A percentile compares a stretch with the other conserved stretches of the same genome.
These are phyloP conservation scores for Pseudoperonospora humuli DNA, from an alignment of 352 stramenopile genomes.

Conservation along the genomic window DNA sequence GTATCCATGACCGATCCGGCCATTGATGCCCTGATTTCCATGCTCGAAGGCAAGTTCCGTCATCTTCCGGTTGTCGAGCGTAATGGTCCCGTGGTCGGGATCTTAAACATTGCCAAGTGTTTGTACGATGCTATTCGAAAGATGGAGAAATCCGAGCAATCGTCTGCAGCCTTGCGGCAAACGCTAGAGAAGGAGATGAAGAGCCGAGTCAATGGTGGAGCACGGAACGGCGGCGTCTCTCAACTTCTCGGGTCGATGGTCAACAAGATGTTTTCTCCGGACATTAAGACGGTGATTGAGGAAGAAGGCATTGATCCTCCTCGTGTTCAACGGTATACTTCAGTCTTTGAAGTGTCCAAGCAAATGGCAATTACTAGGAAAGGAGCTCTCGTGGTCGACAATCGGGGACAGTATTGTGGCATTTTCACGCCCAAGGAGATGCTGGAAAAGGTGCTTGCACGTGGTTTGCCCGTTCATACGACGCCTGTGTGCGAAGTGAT, in stretches of 20 bases:
- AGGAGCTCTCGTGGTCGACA: conserved; percentile 92
- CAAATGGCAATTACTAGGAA: conserved; percentile 93
- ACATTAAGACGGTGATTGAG: conserved; percentile 80
- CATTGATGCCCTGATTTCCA: conserved; percentile 77
- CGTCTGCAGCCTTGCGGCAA: conserved; percentile 61
- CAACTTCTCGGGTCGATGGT: conserved; percentile 78
- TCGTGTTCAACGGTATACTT: conserved; percentile 83
- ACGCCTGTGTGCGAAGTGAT: conserved; percentile 91
- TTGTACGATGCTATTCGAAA: conserved; percentile 97
- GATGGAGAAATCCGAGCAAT: conserved; percentile 90
- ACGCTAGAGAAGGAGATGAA: conserved; percentile 76
- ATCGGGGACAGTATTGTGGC: conserved; percentile 88
- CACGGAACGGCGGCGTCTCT: conserved; percentile 39
- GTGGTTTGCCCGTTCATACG: conserved; percentile 85
- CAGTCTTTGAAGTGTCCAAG: conserved; percentile 88
- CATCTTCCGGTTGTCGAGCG: conserved; percentile 80
- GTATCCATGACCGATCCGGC: conserved; percentile 76
- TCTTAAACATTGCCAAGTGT: conserved; percentile 98
- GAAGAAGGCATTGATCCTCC: conserved; percentile 68
- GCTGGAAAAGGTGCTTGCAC: conserved; percentile 92
- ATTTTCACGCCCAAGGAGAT: conserved; percentile 98
- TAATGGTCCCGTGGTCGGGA: conserved; percentile 86
- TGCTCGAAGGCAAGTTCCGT: conserved; percentile 85
- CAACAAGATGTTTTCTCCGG: conserved; percentile 82
- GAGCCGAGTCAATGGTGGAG: conserved; percentile 23